Evolutionary conservation across 2,329 filamentous ascomycete genomes (phyloP).

Genomic region (Diplocarpon mali): DNA sequence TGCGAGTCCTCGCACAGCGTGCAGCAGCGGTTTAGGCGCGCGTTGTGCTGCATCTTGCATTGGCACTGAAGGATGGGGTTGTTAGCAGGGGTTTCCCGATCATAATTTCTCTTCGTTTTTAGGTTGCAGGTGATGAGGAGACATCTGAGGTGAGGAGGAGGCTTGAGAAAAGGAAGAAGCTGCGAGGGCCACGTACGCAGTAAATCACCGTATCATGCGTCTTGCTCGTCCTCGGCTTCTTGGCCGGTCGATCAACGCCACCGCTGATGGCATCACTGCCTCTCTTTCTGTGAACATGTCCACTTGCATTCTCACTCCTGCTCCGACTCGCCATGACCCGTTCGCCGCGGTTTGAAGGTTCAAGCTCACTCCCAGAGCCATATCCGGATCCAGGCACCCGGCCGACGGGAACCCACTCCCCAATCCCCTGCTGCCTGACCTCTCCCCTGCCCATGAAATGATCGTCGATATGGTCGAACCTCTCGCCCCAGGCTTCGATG

Average conservation of each 20-base stretch:
- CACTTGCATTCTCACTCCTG: too few relatives aligned
- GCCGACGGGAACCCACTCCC: constrained; percentile 39
- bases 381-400: too few relatives aligned
- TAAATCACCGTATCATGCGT: constrained; percentile 9
- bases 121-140: too few relatives aligned
- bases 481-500: constrained; percentile 45
- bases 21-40: constrained; percentile 11
- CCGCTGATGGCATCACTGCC: too few relatives aligned
- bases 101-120: too few relatives aligned
- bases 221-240: constrained; percentile 5
- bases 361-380: too few relatives aligned
- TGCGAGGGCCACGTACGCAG: too few relatives aligned
- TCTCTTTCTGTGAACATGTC: too few relatives aligned
- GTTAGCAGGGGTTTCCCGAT: too few relatives aligned
- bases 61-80: constrained; percentile 16
- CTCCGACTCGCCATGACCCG: too few relatives aligned
- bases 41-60: constrained; percentile 13
- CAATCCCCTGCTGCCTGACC: constrained; percentile 33
- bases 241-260: background rate
- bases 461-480: constrained; percentile 65
- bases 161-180: background rate
- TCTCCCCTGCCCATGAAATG: constrained; percentile 48
- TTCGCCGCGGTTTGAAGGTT: too few relatives aligned
- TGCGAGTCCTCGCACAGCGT: constrained; percentile 10
- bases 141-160: background rate